Evolutionary conservation across 352 stramenopile species (phyloP), one percentile per base, ranked within the genome.

Genomic region (Phytophthora melonis): DNA sequence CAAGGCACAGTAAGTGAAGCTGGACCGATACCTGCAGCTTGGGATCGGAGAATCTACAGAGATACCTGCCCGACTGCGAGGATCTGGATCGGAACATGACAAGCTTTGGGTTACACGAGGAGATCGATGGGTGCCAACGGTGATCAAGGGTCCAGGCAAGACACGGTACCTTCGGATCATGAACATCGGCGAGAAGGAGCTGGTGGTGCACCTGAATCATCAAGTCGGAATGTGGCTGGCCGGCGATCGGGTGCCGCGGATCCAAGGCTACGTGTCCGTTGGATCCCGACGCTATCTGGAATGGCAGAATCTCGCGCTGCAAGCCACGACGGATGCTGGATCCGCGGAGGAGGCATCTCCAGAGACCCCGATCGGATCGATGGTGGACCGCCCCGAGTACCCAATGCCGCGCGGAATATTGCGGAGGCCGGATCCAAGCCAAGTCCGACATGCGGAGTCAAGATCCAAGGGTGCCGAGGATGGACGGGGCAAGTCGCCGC

Each of bases 271-370:
- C n/a, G 58, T 76, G 5, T 66, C 50, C 71, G 25, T 30, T 4
- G 25, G 25, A 30, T 30, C 25, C 25, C 25, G 25, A 2, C 25
- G 25, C 25, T 30, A 76, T 34, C 16, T 21, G 6, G 69, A 68
- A 14, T 76, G 63, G 58, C 39, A 71, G 16, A 68, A 69, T 2
- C 41, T 76, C 0, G 63, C 67, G 13, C 66, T 59, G 9, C 39
- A 30, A 4, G 25, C 25, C 25, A 30, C 4, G 25, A 30, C 25
- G 25, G 25, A 30, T 4, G 25, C 25, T 59, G 21, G 54, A 63
- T n/a, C 23, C 25, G 1, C 8, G 36, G 9, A 27, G 6, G 13
- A 2, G 18, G n/a, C 45, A 36, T 39, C 27, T 1, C 7, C 43
- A 7, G 43, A 7, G n/a, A 23, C 43, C 6, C 43, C 16, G 43